phyloP scores from a whole-genome alignment of 2,329 filamentous ascomycete genomes.

The Colletotrichum melonis region DNA sequence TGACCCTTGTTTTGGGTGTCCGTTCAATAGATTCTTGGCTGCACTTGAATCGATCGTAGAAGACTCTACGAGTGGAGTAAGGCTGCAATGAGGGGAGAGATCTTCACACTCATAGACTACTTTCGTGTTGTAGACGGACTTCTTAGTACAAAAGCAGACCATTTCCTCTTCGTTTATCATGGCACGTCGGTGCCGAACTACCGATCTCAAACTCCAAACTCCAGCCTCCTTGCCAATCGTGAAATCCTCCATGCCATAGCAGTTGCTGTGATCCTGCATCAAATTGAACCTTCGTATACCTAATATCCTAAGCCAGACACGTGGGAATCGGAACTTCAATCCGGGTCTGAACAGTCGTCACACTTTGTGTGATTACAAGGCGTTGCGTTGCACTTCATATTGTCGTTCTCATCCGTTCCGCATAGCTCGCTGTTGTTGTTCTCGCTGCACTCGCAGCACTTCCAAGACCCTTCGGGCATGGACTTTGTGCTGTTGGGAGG shows the following conservation, averaged over 20 bases:
- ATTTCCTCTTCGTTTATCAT: background rate
- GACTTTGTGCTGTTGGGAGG: background rate
- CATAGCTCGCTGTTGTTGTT: constrained; percentile 18
- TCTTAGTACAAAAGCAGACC: background rate
- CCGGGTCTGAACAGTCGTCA: constrained; percentile 5
- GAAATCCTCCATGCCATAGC: background rate
- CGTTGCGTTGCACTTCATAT: constrained; percentile 8
- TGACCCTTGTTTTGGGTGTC: too few relatives aligned
- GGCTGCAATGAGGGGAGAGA: too few relatives aligned
- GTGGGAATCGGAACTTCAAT: background rate
- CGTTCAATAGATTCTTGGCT: too few relatives aligned
- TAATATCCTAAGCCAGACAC: background rate
- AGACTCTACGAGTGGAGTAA: background rate
- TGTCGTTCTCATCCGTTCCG: constrained; percentile 1
- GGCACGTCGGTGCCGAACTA: background rate
- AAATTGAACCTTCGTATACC: background rate
- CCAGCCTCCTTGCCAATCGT: background rate
- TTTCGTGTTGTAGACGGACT: background rate
- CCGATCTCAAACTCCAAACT: background rate
- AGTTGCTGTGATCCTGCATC: background rate
- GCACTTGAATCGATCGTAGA: too few relatives aligned
- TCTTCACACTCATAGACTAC: background rate
- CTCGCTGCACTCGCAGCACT: constrained; percentile 7
- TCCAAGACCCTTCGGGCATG: constrained; percentile 18
- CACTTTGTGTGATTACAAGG: constrained; percentile 4